These are phyloP conservation scores for Exophiala viscosa DNA, from an alignment of 2,329 filamentous ascomycete species.

Conservation along the genomic window DNA sequence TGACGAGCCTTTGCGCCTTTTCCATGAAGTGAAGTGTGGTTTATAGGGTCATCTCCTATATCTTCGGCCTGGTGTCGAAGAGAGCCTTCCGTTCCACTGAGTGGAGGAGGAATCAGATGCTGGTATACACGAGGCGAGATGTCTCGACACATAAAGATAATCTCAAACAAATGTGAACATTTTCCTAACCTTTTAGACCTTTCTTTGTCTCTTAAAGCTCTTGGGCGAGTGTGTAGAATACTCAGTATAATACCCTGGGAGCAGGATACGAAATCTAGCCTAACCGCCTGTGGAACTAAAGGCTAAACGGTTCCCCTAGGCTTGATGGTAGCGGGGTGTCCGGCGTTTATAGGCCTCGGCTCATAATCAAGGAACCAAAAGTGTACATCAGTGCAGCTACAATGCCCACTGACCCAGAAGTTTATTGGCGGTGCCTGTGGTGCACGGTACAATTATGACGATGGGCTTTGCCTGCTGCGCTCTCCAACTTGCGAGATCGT, in stretches of 20 bases:
- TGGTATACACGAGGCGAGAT: conserved; percentile 31
- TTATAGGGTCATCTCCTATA: conserved; percentile 55
- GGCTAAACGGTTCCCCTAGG: too few species aligned
- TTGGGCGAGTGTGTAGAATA: not conserved
- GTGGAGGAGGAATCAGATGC: conserved; percentile 49
- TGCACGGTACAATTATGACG: too few species aligned
- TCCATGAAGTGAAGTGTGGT: conserved; percentile 21
- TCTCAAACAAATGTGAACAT: conserved; percentile 33
- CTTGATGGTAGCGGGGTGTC: too few species aligned
- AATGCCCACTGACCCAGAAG: too few species aligned
- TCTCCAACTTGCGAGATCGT: not conserved
- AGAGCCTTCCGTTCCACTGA: conserved; percentile 36
- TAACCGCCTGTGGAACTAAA: too few species aligned
- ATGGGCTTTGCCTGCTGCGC: too few species aligned
- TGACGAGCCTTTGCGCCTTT: not conserved
- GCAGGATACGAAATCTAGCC: too few species aligned
- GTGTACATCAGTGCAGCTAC: too few species aligned
- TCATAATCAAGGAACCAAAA: too few species aligned
- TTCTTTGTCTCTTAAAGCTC: not conserved
- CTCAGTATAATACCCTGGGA: not conserved
- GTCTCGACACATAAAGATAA: conserved; percentile 40
- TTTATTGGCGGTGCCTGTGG: too few species aligned
- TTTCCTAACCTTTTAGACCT: conserved; percentile 10
- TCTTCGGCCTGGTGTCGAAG: conserved; percentile 45
- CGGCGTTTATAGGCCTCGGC: too few species aligned